Conservation (phyloP, 2,329 filamentous ascomycete genomes). For the Sclerotiophoma versabilis region DNA sequence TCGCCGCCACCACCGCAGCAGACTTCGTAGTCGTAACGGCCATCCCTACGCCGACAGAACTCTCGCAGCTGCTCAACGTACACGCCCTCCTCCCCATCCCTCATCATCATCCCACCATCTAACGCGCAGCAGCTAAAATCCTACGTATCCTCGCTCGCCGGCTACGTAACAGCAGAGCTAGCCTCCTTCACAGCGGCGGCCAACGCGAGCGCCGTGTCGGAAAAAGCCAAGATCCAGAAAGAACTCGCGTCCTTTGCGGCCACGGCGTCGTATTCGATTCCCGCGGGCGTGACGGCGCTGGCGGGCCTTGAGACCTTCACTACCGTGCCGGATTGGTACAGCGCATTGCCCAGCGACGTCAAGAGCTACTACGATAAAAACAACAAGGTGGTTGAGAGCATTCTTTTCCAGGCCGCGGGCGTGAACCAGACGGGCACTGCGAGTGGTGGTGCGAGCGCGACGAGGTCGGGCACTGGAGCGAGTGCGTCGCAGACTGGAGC, state of each 20-base stretch:
- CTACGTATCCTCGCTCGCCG: conserved; percentile 23
- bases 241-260: conserved; percentile 31
- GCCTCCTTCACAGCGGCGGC: conserved; percentile 22
- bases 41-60: conserved; percentile 21
- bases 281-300: conserved; percentile 23
- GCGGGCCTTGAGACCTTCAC: conserved; percentile 25
- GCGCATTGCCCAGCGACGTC: conserved; percentile 32
- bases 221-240: conserved; percentile 25
- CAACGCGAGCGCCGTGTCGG: conserved; percentile 14
- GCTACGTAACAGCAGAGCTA: conserved; percentile 21
- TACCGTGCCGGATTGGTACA: conserved; percentile 30
- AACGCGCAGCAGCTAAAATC: conserved; percentile 16
- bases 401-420: conserved; percentile 23
- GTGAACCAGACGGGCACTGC: conserved; percentile 16
- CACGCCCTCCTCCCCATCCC: background rate
- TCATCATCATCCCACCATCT: background rate
- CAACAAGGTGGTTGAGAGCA: conserved; percentile 25
- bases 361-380: conserved; percentile 34
- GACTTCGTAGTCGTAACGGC: conserved; percentile 33
- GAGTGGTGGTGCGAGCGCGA: conserved; percentile 13
- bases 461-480: conserved; percentile 9
- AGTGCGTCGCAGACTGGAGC: conserved; percentile 14
- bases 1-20: conserved; percentile 24
- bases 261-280: conserved; percentile 28
- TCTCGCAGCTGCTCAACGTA: conserved; percentile 28